These are phyloP conservation scores for Blastobotrys illinoisensis DNA, from an alignment of 1,139 yeast genomes.

Conservation along the genomic window DNA sequence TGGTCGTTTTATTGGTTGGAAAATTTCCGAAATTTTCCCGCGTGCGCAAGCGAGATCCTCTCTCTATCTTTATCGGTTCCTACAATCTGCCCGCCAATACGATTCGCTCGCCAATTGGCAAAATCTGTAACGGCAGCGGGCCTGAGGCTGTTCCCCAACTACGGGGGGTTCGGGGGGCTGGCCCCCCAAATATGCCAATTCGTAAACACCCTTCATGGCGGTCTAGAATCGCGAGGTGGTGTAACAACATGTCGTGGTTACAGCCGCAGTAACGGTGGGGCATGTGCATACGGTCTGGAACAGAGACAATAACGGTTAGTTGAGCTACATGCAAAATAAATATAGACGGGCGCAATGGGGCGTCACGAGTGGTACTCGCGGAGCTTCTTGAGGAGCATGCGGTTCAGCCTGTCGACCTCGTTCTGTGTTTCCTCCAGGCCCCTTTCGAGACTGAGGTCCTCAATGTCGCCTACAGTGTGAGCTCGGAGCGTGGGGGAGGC, in stretches of 20 bases:
- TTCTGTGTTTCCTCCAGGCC: not conserved
- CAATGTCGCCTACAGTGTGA: not conserved
- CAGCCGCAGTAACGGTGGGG: not conserved
- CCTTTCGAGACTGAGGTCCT: not conserved
- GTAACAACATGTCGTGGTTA: not conserved
- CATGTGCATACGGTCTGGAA: not conserved
- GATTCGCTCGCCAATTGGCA: too few species aligned
- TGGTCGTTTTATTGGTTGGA: not conserved
- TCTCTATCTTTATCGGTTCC: too few species aligned
- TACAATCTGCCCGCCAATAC: too few species aligned
- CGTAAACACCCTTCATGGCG: too few species aligned
- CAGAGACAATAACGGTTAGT: not conserved
- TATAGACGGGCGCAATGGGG: not conserved
- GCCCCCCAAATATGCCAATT: too few species aligned
- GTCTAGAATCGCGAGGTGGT: too few species aligned
- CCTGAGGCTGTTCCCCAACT: too few species aligned
- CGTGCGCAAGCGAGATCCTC: not conserved
- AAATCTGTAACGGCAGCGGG: too few species aligned
- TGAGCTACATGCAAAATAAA: not conserved
- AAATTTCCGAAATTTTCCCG: not conserved
- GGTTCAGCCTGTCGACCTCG: not conserved
- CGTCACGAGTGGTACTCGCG: not conserved
- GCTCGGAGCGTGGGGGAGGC: not conserved
- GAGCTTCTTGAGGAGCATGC: not conserved
- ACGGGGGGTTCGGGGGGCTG: not conserved